Evolutionary conservation across 176 grass and related monocot species (phyloP).

Genomic region (Carex littledalei): DNA sequence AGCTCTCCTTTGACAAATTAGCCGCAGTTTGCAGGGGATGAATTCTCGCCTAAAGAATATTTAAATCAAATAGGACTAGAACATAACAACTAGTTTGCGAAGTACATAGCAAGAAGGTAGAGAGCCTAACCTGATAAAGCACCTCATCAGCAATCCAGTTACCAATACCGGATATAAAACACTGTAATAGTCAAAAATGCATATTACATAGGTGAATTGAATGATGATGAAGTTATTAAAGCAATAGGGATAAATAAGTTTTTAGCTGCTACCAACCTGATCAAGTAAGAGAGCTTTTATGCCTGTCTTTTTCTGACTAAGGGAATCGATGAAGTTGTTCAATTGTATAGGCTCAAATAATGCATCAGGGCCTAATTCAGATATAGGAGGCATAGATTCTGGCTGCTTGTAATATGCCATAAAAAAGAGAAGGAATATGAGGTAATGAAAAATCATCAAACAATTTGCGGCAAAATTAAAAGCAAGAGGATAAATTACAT

Average conservation of each 20-base stretch:
- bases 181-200: slow-evolving; percentile 31
- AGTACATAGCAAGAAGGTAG: not conserved
- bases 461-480: not conserved
- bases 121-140: slow-evolving; percentile 70
- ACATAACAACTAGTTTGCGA: not conserved
- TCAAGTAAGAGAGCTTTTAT: slow-evolving; percentile 90
- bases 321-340: slow-evolving; percentile 40
- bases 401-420: slow-evolving; percentile 44
- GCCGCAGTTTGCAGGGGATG: slow-evolving; percentile 77
- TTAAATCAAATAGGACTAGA: slow-evolving; percentile 15
- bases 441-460: not conserved
- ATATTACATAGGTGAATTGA: not conserved
- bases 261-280: slow-evolving; percentile 44
- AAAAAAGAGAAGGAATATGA: slow-evolving; percentile 10
- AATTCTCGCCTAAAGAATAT: slow-evolving; percentile 52
- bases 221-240: not conserved
- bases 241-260: slow-evolving; percentile 2
- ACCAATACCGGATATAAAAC: slow-evolving; percentile 88
- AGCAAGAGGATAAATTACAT: slow-evolving; percentile 39
- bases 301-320: slow-evolving; percentile 65
- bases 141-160: slow-evolving; percentile 97
- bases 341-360: slow-evolving; percentile 73
- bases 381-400: slow-evolving; percentile 76
- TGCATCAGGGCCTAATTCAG: slow-evolving; percentile 84
- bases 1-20: slow-evolving; percentile 62